phyloP scores from a whole-genome alignment of 768 basidiomycete genomes.

The Boletus rubropictus region DNA sequence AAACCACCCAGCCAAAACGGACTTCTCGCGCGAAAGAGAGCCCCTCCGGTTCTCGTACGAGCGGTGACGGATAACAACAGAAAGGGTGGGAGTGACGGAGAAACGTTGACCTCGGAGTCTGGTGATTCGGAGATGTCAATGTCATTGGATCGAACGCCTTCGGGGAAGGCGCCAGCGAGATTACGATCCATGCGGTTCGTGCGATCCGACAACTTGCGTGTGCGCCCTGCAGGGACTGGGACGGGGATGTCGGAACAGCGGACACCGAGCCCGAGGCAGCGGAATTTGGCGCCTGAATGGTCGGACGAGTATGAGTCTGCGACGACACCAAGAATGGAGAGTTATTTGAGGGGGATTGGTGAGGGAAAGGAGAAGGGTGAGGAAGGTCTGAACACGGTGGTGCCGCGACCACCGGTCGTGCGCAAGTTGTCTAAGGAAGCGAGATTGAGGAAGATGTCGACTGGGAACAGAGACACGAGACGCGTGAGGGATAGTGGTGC shows the following conservation, averaged over 20 bases:
- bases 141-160: conserved; percentile 26
- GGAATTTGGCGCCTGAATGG: conserved; percentile 49
- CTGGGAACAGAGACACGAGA: conserved; percentile 35
- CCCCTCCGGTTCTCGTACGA: conserved; percentile 24
- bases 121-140: conserved; percentile 36
- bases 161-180: conserved; percentile 35
- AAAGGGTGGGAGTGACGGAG: not conserved
- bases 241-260: conserved; percentile 26
- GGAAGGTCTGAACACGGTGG: conserved; percentile 2
- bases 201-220: conserved; percentile 45
- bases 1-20: conserved; percentile 26
- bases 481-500: conserved; percentile 55
- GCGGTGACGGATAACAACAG: not conserved
- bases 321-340: conserved; percentile 52
- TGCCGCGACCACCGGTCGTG: conserved; percentile 22
- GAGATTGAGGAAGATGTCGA: conserved; percentile 44
- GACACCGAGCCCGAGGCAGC: conserved; percentile 41
- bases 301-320: conserved; percentile 45
- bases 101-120: conserved; percentile 23
- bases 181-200: conserved; percentile 50
- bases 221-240: conserved; percentile 25
- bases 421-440: conserved; percentile 30
- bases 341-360: conserved; percentile 35
- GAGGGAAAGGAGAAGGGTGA: not conserved
- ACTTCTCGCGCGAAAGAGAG: conserved; percentile 36